Evolutionary conservation across 2,329 filamentous ascomycete genomes (phyloP).

Genomic region (Diaporthe sp.): DNA sequence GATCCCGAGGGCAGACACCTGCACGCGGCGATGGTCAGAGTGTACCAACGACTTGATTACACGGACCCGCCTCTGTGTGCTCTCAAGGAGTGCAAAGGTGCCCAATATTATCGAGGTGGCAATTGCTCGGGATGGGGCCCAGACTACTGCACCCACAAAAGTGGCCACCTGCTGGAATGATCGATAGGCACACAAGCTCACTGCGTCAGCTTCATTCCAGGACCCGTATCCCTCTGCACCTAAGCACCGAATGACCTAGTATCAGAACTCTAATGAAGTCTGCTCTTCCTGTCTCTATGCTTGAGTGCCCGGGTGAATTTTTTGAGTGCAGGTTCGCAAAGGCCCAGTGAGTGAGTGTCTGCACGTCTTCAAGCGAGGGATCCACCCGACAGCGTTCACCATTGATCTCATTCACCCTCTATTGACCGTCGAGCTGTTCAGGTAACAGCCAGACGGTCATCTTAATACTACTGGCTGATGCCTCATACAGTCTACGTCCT

Average conservation of each 20-base stretch:
- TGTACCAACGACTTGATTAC: slow-evolving; percentile 36
- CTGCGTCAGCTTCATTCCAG: not conserved
- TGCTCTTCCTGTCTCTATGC: too few species aligned
- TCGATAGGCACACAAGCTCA: not conserved
- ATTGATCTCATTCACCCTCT: not conserved
- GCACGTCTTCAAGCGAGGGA: not conserved
- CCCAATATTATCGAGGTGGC: slow-evolving; percentile 34
- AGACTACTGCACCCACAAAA: slow-evolving; percentile 4
- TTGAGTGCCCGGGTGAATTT: not conserved
- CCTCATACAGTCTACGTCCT: not conserved
- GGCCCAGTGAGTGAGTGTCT: not conserved
- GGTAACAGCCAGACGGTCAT: too few species aligned
- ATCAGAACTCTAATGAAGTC: not conserved
- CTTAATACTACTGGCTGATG: too few species aligned
- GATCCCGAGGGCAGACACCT: not conserved
- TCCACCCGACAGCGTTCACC: too few species aligned
- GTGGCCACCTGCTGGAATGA: not conserved
- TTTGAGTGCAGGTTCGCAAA: not conserved
- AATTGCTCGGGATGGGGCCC: slow-evolving; percentile 39
- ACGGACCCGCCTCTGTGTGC: slow-evolving; percentile 31
- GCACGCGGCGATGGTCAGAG: slow-evolving; percentile 22
- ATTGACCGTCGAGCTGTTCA: not conserved
- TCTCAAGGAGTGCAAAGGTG: slow-evolving; percentile 12
- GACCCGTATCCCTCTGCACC: not conserved
- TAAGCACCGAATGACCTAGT: not conserved